Percentiles rank a stretch among this genome's conserved stretches.
Conservation (phyloP, 441 rosid species). For the Biscutella laevigata region DNA sequence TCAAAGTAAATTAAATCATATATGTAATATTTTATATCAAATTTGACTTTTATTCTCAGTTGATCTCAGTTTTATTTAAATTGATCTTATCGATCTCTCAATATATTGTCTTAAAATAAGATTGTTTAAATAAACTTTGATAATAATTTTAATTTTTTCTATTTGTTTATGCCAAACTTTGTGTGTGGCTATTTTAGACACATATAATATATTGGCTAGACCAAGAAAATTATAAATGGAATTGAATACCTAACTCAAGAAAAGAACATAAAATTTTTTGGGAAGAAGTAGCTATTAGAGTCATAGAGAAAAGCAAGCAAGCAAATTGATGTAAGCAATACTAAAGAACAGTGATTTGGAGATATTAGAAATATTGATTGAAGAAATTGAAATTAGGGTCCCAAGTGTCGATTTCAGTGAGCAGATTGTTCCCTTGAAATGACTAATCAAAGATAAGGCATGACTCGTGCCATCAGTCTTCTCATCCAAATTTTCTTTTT, state of each 20-base stretch:
- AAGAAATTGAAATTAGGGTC: no score
- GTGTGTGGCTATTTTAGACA: neutral
- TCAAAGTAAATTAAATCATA: no score
- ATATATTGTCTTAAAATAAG: no score
- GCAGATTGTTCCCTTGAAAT: conserved; percentile 11
- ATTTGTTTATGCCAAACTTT: neutral
- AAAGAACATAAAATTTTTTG: neutral
- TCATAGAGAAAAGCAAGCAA: no score
- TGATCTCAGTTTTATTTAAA: no score
- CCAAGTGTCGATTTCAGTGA: no score
- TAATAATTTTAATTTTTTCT: no score
- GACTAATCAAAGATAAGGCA: conserved; percentile 16
- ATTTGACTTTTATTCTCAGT: no score
- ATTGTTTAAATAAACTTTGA: no score
- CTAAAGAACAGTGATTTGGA: conserved; percentile 17
- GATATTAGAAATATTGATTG: neutral
- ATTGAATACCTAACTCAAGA: neutral
- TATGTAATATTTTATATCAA: no score
- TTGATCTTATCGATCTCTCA: no score
- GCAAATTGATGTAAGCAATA: conserved; percentile 9
- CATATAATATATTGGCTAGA: neutral
- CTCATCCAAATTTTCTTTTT: neutral
- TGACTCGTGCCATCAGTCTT: conserved; percentile 18
- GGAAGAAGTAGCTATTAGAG: neutral
- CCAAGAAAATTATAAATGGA: neutral